Base-by-base conservation (phyloP, 305 asterid genomes). In the Lippia alba region DNA sequence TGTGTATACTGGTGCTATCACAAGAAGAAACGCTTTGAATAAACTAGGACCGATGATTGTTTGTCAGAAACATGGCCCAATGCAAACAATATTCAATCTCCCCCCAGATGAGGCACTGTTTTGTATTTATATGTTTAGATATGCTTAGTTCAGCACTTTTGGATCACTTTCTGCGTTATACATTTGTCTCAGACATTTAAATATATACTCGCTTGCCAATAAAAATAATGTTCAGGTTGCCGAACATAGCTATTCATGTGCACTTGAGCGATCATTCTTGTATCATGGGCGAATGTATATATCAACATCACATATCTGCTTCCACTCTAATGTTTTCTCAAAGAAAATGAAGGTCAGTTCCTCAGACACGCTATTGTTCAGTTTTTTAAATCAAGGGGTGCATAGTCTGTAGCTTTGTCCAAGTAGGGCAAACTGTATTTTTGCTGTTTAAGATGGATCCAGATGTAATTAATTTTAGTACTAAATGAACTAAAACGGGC, bases 281-380 rank as follows among this genome's bases (percentile, higher is more conserved):
- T 92, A 92, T 80, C 99, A 94, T 32, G 99, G 98, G 51, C 90
- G 98, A 73, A 81, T 94, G 89, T 94, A 87, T 76, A 85, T 94
- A 69, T 94, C 98, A 44, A 78, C 96, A 33, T 85, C 94, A 89
- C 89, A 90, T 85, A 85, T 94, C 78, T 94, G 99, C 88, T 92
- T 94, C 84, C 96, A 88, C 78, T 92, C 99, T 71, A 92, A 90
- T 56, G 89, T 94, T 56, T 94, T 94, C 83, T 89, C 96, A 4
- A 94, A 94, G 91, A 95, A 94, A 89, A 89, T 90, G 86, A 94
- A 90, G 98, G 98, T 88, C 73, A 70, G 72, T 61, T 56, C 74
- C 68, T 56, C 56, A 61, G 20, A 60, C 76, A 69, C 39, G 53
- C n/a, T n/a, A n/a, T n/a, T n/a, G n/a, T n/a, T n/a, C n/a, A n/a